A percentile compares a stretch with the other conserved stretches of the same genome.
These are phyloP conservation scores for Zalerion maritima DNA, from an alignment of 495 filamentous ascomycete species.

Conservation along the genomic window DNA sequence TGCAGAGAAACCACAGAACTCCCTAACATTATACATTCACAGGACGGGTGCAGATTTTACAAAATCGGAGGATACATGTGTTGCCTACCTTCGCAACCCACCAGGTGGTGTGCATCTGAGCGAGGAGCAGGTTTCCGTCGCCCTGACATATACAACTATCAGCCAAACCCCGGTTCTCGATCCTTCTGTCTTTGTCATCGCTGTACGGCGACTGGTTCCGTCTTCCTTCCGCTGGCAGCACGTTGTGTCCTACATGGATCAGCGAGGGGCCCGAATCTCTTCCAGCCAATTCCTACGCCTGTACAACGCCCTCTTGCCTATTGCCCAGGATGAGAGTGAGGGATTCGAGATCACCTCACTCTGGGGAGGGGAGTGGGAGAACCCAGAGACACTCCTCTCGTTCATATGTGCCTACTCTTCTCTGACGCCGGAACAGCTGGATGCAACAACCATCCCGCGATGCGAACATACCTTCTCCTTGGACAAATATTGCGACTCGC, in stretches of 20 bases:
- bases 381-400: conserved; percentile 73
- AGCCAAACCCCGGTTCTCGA: conserved; percentile 60
- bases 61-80: conserved; percentile 32
- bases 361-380: conserved; percentile 84
- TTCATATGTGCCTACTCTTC: conserved; percentile 74
- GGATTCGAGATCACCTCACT: conserved; percentile 60
- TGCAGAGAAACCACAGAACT: conserved; percentile 41
- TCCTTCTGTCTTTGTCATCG: conserved; percentile 54
- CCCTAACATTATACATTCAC: conserved; percentile 64
- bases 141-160: conserved; percentile 62
- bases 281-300: conserved; percentile 66
- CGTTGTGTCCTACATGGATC: conserved; percentile 72
- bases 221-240: conserved; percentile 66
- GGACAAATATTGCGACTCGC: conserved; percentile 60
- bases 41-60: conserved; percentile 51
- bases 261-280: conserved; percentile 57
- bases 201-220: conserved; percentile 28
- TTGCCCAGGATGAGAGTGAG: conserved; percentile 41
- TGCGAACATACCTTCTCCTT: conserved; percentile 62
- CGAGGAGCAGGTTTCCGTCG: conserved; percentile 69
- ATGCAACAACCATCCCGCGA: conserved; percentile 67
- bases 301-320: conserved; percentile 56
- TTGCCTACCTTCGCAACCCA: conserved; percentile 43
- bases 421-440: conserved; percentile 53
- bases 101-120: conserved; percentile 52